Base-by-base conservation (phyloP, 768 basidiomycete species). In the Boletus rubroflammeus region DNA sequence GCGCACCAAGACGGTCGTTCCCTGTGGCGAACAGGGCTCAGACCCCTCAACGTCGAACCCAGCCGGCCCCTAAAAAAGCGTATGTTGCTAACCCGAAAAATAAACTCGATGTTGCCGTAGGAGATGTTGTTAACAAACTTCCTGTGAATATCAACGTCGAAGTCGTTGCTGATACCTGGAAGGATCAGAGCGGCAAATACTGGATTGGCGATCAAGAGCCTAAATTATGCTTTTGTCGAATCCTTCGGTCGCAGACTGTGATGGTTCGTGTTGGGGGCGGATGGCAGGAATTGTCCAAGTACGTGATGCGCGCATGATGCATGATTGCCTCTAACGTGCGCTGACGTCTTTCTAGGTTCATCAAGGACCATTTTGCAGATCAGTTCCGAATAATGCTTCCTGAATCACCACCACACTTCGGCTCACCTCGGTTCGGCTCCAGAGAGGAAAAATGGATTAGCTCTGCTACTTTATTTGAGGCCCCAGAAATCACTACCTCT, bases 181-280 rank as follows among this genome's bases (percentile, higher is more conserved):
- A 85, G 67, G 93, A 95, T 67, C 85, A 90, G 71, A 93, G 92
- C 57, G 93, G 93, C 19, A 93, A 94, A 65, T 94, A 95, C 65
- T 96, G 92, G 93, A 97, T 96, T 61, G 95, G 95, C 14, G 86
- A 92, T 60, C 84, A 91, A 61, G 91, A 95, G 48, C 83, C 92
- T 6, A 93, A 85, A 69, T 75, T 96, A 31, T 95, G 92, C 69
- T 96, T 93, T 69, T 93, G 93, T 69, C 82, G 94, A 26, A 96
- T 96, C 43, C 73, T 96, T 26, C 84, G 93, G 11, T 93, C 89
- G 1, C 89, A 93, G 63, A 93, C 90, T 0, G 93, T 96, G 58
- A 97, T 97, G 94, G 94, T 98, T 41, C 83, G 94, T 55, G 92
- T 97, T 14, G 94, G 94, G 26, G 95, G 95, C 34, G 95, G 95